Conservation (phyloP, 805 yeast genomes). For the Kluyveromyces wickerhamii region DNA sequence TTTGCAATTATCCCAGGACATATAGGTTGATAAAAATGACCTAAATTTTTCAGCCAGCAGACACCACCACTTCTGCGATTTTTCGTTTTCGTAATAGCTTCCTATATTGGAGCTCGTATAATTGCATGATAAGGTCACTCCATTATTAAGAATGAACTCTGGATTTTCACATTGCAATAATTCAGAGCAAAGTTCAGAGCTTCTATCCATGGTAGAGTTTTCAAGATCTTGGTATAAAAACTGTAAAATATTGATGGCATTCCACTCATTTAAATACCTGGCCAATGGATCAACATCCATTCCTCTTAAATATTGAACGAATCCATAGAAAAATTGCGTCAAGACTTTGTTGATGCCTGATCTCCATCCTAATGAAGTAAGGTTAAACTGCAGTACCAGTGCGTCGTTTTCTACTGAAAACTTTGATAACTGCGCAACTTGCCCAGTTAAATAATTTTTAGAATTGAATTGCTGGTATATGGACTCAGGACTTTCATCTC, state of each 20-base stretch:
- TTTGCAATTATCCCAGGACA: slow-evolving; percentile 28
- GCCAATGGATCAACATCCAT: slow-evolving; percentile 27
- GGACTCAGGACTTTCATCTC: slow-evolving; percentile 52
- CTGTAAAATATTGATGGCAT: slow-evolving; percentile 39
- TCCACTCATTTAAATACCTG: slow-evolving; percentile 38
- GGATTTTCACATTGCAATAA: slow-evolving; percentile 31
- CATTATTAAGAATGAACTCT: slow-evolving; percentile 38
- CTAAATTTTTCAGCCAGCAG: slow-evolving; percentile 32
- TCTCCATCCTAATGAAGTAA: slow-evolving; percentile 41
- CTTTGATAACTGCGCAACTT: slow-evolving; percentile 37
- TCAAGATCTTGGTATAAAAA: slow-evolving; percentile 36
- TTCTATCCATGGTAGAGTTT: slow-evolving; percentile 41
- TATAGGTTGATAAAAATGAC: slow-evolving; percentile 24
- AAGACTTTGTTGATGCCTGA: slow-evolving; percentile 30
- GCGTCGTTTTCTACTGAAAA: slow-evolving; percentile 32
- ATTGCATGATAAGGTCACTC: slow-evolving; percentile 25
- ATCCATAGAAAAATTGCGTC: slow-evolving; percentile 24
- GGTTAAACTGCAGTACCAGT: slow-evolving; percentile 41
- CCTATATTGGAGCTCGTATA: slow-evolving; percentile 6
- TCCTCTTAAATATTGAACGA: slow-evolving; percentile 12
- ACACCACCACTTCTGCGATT: slow-evolving; percentile 37
- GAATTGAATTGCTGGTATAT: slow-evolving; percentile 35
- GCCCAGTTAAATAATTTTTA: slow-evolving; percentile 30
- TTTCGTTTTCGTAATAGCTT: slow-evolving; percentile 23
- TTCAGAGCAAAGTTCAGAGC: slow-evolving; percentile 32